Conservation (phyloP, 225 moss, liverwort and hornwort genomes). For the Bryoerythrophyllum caledonicum region DNA sequence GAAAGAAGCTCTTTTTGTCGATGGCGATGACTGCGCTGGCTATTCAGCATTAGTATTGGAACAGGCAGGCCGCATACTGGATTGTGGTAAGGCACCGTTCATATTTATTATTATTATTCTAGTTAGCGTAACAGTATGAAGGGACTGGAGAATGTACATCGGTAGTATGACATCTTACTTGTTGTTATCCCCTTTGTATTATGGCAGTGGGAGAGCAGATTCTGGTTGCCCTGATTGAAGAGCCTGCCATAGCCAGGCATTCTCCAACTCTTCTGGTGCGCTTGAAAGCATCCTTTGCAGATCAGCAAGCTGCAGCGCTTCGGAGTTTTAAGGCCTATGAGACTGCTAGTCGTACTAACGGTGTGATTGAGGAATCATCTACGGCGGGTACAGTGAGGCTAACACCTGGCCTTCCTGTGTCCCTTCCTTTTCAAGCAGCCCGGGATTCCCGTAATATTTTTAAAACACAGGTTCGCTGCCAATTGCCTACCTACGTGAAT, state of each 20-base stretch:
- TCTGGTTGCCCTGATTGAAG: conserved; percentile 60
- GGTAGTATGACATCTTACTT: conserved; percentile 25
- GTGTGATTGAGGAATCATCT: conserved; percentile 47
- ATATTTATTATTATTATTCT: conserved; percentile 22
- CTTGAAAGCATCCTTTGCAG: conserved; percentile 57
- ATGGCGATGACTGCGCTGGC: conserved; percentile 61
- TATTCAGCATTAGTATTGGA: conserved; percentile 65
- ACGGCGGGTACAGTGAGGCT: conserved; percentile 41
- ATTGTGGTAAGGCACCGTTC: conserved; percentile 52
- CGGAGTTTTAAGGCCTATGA: conserved; percentile 78
- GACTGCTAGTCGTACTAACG: conserved; percentile 52
- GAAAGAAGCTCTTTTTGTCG: conserved; percentile 40
- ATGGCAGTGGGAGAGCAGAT: conserved; percentile 68
- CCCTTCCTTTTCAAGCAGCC: conserved; percentile 69
- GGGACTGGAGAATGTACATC: conserved; percentile 7
- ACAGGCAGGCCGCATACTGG: conserved; percentile 67
- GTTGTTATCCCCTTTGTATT: conserved; percentile 9
- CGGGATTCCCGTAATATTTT: conserved; percentile 77
- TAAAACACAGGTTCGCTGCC: conserved; percentile 57
- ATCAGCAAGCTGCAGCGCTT: conserved; percentile 70
- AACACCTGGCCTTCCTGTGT: conserved; percentile 61
- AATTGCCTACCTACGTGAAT: neutral
- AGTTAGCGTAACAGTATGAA: conserved; percentile 6
- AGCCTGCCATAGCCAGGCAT: conserved; percentile 65
- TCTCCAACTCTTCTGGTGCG: conserved; percentile 61